These are phyloP conservation scores for Mycena latifolia DNA, from an alignment of 768 basidiomycete species.

Conservation along the genomic window DNA sequence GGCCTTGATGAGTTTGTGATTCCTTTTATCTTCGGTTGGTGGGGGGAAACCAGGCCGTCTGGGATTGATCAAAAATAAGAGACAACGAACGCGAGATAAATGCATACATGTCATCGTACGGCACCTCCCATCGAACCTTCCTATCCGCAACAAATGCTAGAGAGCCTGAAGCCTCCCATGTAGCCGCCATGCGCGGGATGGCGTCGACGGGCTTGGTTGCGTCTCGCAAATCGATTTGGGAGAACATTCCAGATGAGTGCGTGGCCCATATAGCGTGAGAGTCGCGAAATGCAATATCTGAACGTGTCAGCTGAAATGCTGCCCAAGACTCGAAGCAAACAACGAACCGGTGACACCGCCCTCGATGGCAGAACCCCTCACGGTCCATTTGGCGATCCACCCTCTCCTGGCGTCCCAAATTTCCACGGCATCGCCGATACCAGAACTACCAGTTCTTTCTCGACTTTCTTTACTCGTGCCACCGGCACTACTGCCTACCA, in stretches of 20 bases:
- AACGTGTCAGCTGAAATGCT: slow-evolving; percentile 18
- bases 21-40: slow-evolving; percentile 47
- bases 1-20: slow-evolving; percentile 57
- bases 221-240: slow-evolving; percentile 81
- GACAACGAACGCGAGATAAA: not conserved
- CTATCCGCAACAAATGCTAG: slow-evolving; percentile 76
- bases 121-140: slow-evolving; percentile 69
- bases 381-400: slow-evolving; percentile 87
- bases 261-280: slow-evolving; percentile 81
- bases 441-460: slow-evolving; percentile 19
- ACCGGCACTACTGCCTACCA: slow-evolving; percentile 39
- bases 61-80: slow-evolving; percentile 14
- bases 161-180: slow-evolving; percentile 77
- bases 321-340: slow-evolving; percentile 21
- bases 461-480: slow-evolving; percentile 34
- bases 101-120: slow-evolving; percentile 85
- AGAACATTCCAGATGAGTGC: slow-evolving; percentile 81
- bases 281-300: slow-evolving; percentile 79
- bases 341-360: slow-evolving; percentile 80
- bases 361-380: slow-evolving; percentile 72
- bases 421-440: slow-evolving; percentile 72
- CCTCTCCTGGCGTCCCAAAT: slow-evolving; percentile 90
- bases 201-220: slow-evolving; percentile 75
- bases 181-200: slow-evolving; percentile 69
- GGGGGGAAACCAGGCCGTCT: slow-evolving; percentile 55